Evolutionary conservation across 1,284 basidiomycete species (phyloP), one percentile per base, ranked within the genome.

Genomic region (Takashimella tepidaria): DNA sequence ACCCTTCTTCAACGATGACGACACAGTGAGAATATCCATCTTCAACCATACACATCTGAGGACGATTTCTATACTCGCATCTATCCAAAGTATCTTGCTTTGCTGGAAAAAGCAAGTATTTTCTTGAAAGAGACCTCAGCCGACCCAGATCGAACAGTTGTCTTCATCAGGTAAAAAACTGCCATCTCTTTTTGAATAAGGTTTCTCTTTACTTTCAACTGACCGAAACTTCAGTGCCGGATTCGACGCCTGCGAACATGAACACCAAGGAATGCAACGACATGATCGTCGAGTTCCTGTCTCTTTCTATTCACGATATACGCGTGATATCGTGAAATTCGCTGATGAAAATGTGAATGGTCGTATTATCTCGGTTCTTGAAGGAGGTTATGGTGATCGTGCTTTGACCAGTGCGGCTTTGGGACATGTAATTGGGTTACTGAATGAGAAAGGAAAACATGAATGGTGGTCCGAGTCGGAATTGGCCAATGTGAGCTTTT

Each of bases 191-290:
- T n/a, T n/a, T n/a, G n/a, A n/a, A n/a, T n/a, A n/a, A n/a, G n/a
- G n/a, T n/a, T 62, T 3, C 10, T 23, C n/a, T n/a, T 37, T 6
- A 3, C 12, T n/a, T n/a, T 27, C 26, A 41, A 5, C 24, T 49
- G 22, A 41, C 25, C 44, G 11, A 44, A 20, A 8, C 8, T 41
- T n/a, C 53, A 76, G 76, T 31, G 73, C 76, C 57, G 95, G 95
- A 1, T 92, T 98, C 74, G 95, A 98, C 63, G 93, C 92, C 0
- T 90, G 87, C 56, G 87, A 92, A 66, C 89, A 97, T 71, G 93
- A 98, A 69, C 86, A 88, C 60, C 78, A 83, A 3, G 87, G 85
- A 5, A 98, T 98, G 95, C 91, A 90, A 45, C 80, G 95, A 6
- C 95, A 98, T 71, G 82, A 84, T 46, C 85, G 92, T n/a, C 86